phyloP scores from a whole-genome alignment of 352 stramenopile species.

The Globisporangium paroecandrum region DNA sequence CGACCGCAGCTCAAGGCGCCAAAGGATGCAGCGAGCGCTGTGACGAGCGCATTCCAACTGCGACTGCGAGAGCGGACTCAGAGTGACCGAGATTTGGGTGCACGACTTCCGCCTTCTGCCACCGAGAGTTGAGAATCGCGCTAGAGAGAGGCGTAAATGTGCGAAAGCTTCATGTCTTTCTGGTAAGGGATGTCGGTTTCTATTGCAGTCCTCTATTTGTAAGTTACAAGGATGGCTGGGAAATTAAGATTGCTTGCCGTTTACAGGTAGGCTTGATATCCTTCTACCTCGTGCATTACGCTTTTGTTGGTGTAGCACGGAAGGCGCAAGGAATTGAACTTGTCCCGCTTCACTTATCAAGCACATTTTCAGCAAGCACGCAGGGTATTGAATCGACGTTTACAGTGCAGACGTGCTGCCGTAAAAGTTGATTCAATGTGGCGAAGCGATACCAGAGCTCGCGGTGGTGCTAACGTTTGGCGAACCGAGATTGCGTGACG shows the following conservation, averaged over 20 bases:
- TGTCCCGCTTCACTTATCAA: too few relatives aligned
- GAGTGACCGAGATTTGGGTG: slow-evolving; percentile 25
- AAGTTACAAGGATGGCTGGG: background rate
- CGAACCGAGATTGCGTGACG: too few relatives aligned
- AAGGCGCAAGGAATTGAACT: too few relatives aligned
- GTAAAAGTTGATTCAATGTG: too few relatives aligned
- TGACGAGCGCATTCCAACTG: slow-evolving; percentile 15
- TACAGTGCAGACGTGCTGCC: too few relatives aligned
- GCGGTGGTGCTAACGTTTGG: too few relatives aligned
- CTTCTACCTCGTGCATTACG: background rate
- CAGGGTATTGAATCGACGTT: too few relatives aligned
- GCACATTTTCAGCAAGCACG: too few relatives aligned
- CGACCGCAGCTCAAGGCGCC: background rate
- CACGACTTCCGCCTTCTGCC: background rate
- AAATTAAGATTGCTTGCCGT: background rate
- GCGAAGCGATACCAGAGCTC: too few relatives aligned
- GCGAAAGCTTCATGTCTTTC: background rate
- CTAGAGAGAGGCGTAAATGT: background rate
- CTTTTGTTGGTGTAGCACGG: too few relatives aligned
- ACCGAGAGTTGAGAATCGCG: background rate
- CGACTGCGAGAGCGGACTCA: slow-evolving; percentile 33
- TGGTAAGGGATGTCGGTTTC: background rate
- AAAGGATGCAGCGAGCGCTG: slow-evolving; percentile 2
- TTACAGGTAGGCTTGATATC: background rate
- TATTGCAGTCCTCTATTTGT: background rate